These are phyloP conservation scores for Gentiana straminea DNA, from an alignment of 257 asterid genomes.

Conservation along the genomic window DNA sequence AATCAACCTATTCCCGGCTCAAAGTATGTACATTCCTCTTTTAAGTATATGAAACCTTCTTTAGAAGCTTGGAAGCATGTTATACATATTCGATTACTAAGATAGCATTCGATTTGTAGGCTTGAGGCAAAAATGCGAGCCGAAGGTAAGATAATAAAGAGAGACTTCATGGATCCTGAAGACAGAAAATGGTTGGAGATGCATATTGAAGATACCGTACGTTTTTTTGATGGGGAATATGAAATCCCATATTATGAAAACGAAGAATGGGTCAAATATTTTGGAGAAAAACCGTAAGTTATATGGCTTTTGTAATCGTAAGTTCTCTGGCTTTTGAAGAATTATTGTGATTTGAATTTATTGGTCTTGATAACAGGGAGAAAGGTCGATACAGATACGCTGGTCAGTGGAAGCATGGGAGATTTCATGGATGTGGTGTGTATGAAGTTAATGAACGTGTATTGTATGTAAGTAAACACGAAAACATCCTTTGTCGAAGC, in stretches of 20 bases:
- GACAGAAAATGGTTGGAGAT: constrained; percentile 92
- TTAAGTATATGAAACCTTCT: constrained; percentile 2
- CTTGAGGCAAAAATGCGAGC: constrained; percentile 94
- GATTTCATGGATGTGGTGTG: constrained; percentile 98
- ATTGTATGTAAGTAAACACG: constrained; percentile 42
- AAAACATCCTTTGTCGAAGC: too few species aligned
- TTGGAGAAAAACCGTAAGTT: constrained; percentile 84
- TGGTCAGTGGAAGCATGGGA: constrained; percentile 98
- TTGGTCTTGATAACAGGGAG: constrained; percentile 43
- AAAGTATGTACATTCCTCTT: constrained; percentile 35
- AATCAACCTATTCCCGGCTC: constrained; percentile 89
- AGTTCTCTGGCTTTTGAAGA: neutral
- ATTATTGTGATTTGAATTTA: neutral
- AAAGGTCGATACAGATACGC: constrained; percentile 92
- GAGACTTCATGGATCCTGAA: constrained; percentile 92
- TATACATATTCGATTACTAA: constrained; percentile 8
- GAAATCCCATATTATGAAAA: constrained; percentile 87
- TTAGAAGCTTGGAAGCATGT: constrained; percentile 3
- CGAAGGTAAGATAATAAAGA: constrained; percentile 64
- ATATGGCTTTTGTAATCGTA: neutral
- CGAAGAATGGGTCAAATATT: constrained; percentile 59
- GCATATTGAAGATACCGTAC: constrained; percentile 85
- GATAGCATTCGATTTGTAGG: constrained; percentile 28
- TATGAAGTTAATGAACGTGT: constrained; percentile 83
- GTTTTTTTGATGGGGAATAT: constrained; percentile 37